Evolutionary conservation across 768 basidiomycete genomes (phyloP).

Genomic region (Mycena metata): DNA sequence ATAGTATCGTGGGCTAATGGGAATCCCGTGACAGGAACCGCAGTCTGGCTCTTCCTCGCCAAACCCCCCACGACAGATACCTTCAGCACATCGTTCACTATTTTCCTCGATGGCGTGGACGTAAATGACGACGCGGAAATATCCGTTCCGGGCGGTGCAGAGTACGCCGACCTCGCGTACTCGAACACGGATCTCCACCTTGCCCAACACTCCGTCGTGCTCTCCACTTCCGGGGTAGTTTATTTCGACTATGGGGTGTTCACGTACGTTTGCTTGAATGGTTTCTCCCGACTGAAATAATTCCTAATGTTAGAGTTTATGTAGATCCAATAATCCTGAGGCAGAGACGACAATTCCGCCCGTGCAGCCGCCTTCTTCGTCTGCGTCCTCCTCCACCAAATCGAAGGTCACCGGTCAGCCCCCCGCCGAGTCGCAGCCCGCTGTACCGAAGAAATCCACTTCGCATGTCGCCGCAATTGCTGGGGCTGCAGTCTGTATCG

Average conservation of each 20-base stretch:
- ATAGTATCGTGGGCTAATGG: too few species aligned
- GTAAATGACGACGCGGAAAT: background rate
- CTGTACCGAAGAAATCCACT: background rate
- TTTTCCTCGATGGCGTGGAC: constrained; percentile 24
- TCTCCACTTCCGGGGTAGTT: background rate
- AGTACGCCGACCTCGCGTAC: constrained; percentile 25
- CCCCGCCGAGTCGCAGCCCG: background rate
- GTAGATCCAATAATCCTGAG: constrained; percentile 24
- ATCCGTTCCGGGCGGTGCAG: constrained; percentile 10
- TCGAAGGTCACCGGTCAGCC: constrained; percentile 1
- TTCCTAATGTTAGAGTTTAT: background rate
- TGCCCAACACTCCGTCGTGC: constrained; percentile 12
- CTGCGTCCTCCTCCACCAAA: constrained; percentile 4
- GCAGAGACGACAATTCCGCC: constrained; percentile 30
- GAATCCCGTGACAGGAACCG: constrained; percentile 18
- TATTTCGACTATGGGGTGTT: constrained; percentile 35
- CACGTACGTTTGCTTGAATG: constrained; percentile 31
- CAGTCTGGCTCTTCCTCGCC: constrained; percentile 32
- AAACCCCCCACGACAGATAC: constrained; percentile 17
- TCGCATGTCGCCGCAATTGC: constrained; percentile 17
- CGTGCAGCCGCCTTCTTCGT: constrained; percentile 6
- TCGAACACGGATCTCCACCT: constrained; percentile 3
- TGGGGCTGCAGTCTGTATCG: constrained; percentile 12
- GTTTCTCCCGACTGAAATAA: background rate
- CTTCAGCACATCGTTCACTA: constrained; percentile 12